Evolutionary conservation across 1,139 yeast species (phyloP).

Genomic region (Blastobotrys persicus): DNA sequence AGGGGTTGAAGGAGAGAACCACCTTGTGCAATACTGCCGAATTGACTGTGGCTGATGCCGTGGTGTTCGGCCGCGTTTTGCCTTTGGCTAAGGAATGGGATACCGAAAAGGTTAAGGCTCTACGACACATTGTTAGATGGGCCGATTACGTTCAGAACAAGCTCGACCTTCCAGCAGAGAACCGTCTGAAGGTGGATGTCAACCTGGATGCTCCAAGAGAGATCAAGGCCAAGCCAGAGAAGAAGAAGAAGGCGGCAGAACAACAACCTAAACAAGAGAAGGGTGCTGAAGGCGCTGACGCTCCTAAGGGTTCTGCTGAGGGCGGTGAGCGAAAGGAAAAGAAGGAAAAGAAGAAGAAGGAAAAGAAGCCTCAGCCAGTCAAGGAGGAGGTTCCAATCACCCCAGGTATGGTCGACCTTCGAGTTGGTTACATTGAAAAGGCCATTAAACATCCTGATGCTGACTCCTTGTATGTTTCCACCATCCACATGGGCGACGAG

Average conservation of each 20-base stretch:
- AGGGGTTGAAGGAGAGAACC: slow-evolving; percentile 63
- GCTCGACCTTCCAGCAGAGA: slow-evolving; percentile 50
- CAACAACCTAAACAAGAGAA: slow-evolving; percentile 34
- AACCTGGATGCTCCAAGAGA: slow-evolving; percentile 68
- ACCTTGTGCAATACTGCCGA: slow-evolving; percentile 67
- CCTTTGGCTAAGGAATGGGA: slow-evolving; percentile 60
- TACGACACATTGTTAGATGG: slow-evolving; percentile 91
- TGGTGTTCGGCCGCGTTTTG: slow-evolving; percentile 61
- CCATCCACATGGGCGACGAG: slow-evolving; percentile 93
- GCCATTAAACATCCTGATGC: slow-evolving; percentile 98
- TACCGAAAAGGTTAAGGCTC: slow-evolving; percentile 49
- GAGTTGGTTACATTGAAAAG: slow-evolving; percentile 96
- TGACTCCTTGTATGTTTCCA: slow-evolving; percentile 90
- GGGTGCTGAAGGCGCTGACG: slow-evolving; percentile 35
- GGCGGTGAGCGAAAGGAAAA: slow-evolving; percentile 43
- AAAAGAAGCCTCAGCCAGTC: slow-evolving; percentile 45
- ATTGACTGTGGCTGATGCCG: slow-evolving; percentile 66
- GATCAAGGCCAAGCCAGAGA: slow-evolving; percentile 58
- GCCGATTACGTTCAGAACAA: slow-evolving; percentile 76
- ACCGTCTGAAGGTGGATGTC: slow-evolving; percentile 54
- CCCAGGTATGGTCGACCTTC: slow-evolving; percentile 85
- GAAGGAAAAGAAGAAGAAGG: slow-evolving; percentile 76
- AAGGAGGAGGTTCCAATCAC: slow-evolving; percentile 62
- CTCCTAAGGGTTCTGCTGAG: slow-evolving; percentile 38
- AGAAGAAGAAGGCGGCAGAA: slow-evolving; percentile 42